Evolutionary conservation across 2,329 filamentous ascomycete genomes (phyloP), one percentile per base, ranked within the genome.

Genomic region (Neonectria hederae): DNA sequence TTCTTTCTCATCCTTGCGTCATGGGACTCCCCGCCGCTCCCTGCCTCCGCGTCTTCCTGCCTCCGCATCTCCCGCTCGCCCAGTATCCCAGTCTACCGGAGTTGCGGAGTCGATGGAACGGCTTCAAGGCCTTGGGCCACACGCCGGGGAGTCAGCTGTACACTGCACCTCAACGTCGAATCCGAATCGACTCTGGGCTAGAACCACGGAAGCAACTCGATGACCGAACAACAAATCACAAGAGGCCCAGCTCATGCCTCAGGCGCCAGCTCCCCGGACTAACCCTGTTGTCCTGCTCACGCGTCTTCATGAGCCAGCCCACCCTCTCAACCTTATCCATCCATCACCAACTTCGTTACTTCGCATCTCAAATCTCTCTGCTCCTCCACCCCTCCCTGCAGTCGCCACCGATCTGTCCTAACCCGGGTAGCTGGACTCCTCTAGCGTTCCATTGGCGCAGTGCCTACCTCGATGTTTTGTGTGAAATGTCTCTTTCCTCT

Each of bases 391-490:
- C 48, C 45, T 52, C 35, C 48, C 38, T 13, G n/a, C 32, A 53
- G 22, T 22, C 17, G 54, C 54, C 24, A 32, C 48, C 54, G 60
- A 59, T 59, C 48, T 49, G 17, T 32, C 28, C 42, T 51, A 22
- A 38, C 22, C 60, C 60, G 55, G 54, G 38, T 59, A 49, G 40
- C 56, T 54, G 26, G 61, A 32, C 45, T 45, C 21, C 13, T 55
- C 61, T 38, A 38, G 61, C 30, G 48, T 49, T 17, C 19, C 24
- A 49, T 53, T 46, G 42, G 40, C 42, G 30, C n/a, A 30, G 10
- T 53, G 42, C 28, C 40, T 53, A 30, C 28, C 40, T 21, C 19
- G 24, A 30, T 42, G 19, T 49, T 58, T 45, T 40, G 30, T 26
- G 45, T 30, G 55, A 48, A 26, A 42, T 57, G 43, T 49, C 45